Percentiles rank a stretch among this genome's conserved stretches.
Evolutionary conservation across 2,329 filamentous ascomycete species (phyloP).

Genomic region (Alternaria gansuensis): DNA sequence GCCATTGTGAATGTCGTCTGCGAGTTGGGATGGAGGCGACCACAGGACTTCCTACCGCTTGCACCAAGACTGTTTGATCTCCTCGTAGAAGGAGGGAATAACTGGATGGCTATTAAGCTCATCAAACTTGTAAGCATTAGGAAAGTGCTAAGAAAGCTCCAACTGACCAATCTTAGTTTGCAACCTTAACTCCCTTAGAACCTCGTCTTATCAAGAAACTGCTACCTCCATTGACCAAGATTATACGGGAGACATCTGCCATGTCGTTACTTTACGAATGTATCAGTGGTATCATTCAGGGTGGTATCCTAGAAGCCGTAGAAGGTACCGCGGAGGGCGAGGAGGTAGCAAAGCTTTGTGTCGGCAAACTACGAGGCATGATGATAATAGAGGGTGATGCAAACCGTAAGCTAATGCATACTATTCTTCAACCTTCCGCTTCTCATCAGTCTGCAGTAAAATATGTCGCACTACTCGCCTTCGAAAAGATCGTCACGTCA

Average conservation of each 20-base stretch:
- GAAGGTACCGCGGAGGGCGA: conserved; percentile 84
- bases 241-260: conserved; percentile 92
- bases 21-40: conserved; percentile 91
- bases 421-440: conserved; percentile 19
- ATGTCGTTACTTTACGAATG: conserved; percentile 99
- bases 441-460: conserved; percentile 70
- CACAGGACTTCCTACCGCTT: conserved; percentile 90
- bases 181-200: conserved; percentile 90
- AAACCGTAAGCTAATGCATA: conserved; percentile 71
- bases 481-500: conserved; percentile 91
- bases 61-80: conserved; percentile 92
- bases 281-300: conserved; percentile 97
- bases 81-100: conserved; percentile 89
- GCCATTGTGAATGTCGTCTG: conserved; percentile 97
- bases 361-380: conserved; percentile 93
- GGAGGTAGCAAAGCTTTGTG: conserved; percentile 90
- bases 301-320: conserved; percentile 85
- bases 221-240: conserved; percentile 85
- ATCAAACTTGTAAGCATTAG: conserved; percentile 81
- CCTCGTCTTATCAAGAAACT: conserved; percentile 91
- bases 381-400: conserved; percentile 91
- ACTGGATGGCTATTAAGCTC: conserved; percentile 99
- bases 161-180: conserved; percentile 70
- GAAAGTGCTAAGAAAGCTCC: too few relatives aligned
- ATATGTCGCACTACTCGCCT: conserved; percentile 94